phyloP scores from a whole-genome alignment of 2,329 filamentous ascomycete genomes.

The Knoxdaviesia capensis region DNA sequence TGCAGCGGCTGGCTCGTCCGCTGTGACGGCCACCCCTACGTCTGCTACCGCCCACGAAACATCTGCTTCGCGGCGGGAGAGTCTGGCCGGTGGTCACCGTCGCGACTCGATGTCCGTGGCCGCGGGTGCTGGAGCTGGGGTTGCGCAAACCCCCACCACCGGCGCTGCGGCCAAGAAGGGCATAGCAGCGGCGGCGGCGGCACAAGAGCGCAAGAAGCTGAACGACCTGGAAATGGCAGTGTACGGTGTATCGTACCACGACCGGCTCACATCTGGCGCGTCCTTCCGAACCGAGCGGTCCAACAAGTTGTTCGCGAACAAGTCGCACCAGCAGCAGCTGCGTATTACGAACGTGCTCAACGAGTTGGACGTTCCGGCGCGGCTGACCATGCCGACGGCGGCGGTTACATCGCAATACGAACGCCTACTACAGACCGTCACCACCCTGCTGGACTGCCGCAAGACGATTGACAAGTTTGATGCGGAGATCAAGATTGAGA shows the following conservation, averaged over 20 bases:
- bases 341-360: constrained; percentile 54
- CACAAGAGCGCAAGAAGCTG: constrained; percentile 44
- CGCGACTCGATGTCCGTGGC: constrained; percentile 11
- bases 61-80: neutral
- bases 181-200: constrained; percentile 14
- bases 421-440: constrained; percentile 45
- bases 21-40: neutral
- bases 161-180: constrained; percentile 8
- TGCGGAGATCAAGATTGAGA: constrained; percentile 42
- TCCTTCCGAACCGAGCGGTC: constrained; percentile 76
- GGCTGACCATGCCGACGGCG: constrained; percentile 57
- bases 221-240: constrained; percentile 53
- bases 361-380: constrained; percentile 49
- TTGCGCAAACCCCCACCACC: constrained; percentile 3
- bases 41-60: no score
- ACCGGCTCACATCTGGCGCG: constrained; percentile 68
- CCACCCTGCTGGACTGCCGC: constrained; percentile 47
- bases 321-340: constrained; percentile 53
- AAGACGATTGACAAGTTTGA: constrained; percentile 62
- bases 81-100: neutral
- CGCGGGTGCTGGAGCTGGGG: no score
- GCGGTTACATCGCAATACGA: constrained; percentile 54
- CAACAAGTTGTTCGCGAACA: constrained; percentile 58
- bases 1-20: neutral
- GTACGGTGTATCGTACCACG: constrained; percentile 72